Conservation (phyloP, 805 yeast genomes). For the Wickerhamiella hasegawae region DNA sequence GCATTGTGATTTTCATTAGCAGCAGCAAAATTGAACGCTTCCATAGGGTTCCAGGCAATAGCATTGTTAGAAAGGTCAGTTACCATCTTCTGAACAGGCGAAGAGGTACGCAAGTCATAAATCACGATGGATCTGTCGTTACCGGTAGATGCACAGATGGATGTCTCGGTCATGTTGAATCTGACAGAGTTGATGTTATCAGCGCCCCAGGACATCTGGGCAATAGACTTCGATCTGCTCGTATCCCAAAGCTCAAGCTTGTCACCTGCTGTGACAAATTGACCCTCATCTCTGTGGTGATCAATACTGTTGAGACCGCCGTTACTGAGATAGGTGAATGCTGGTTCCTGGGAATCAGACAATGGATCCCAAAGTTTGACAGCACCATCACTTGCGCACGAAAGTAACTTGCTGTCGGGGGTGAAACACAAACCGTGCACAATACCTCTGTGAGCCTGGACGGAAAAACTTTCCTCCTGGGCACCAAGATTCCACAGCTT, state of each 20-base stretch:
- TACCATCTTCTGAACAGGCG: slow-evolving; percentile 83
- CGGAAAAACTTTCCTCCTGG: slow-evolving; percentile 56
- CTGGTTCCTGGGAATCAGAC: slow-evolving; percentile 34
- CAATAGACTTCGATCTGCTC: slow-evolving; percentile 57
- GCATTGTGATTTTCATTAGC: slow-evolving; percentile 92
- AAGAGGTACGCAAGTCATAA: slow-evolving; percentile 77
- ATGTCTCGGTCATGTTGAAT: slow-evolving; percentile 82
- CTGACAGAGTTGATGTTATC: slow-evolving; percentile 72
- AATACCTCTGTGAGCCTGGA: slow-evolving; percentile 81
- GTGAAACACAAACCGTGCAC: slow-evolving; percentile 74
- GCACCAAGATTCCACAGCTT: slow-evolving; percentile 87
- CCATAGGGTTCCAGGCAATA: slow-evolving; percentile 95
- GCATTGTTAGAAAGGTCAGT: slow-evolving; percentile 72
- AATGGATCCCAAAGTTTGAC: slow-evolving; percentile 75
- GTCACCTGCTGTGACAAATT: slow-evolving; percentile 88
- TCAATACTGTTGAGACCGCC: slow-evolving; percentile 75
- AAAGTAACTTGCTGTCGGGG: slow-evolving; percentile 43
- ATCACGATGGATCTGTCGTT: slow-evolving; percentile 73
- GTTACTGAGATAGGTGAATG: slow-evolving; percentile 69
- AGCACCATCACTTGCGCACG: slow-evolving; percentile 84
- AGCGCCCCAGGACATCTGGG: slow-evolving; percentile 89
- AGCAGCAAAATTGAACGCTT: slow-evolving; percentile 82
- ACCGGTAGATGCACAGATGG: slow-evolving; percentile 75
- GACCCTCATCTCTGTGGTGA: slow-evolving; percentile 57
- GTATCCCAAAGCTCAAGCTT: slow-evolving; percentile 86